Conservation (phyloP, 129 eudicot species). For the Escallonia herrerae region DNA sequence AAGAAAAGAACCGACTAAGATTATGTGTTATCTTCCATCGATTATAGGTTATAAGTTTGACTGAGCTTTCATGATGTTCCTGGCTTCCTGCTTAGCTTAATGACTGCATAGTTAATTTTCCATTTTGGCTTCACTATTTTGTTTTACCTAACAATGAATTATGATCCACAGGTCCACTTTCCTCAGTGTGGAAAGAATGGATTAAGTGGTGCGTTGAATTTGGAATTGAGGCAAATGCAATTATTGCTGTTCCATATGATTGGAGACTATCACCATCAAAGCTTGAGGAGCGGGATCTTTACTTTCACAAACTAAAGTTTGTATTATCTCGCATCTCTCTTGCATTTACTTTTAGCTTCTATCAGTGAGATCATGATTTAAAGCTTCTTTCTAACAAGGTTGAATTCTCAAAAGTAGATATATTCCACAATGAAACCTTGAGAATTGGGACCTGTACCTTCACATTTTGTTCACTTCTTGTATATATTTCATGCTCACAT, state of each 20-base stretch:
- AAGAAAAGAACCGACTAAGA: too few species aligned
- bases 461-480: not conserved
- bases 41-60: too few species aligned
- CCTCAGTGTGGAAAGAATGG: conserved; percentile 99
- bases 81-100: not conserved
- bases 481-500: not conserved
- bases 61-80: too few species aligned
- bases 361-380: not conserved
- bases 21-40: too few species aligned
- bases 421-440: not conserved
- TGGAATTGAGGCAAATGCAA: conserved; percentile 94
- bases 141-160: conserved; percentile 3
- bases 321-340: conserved; percentile 17
- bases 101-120: conserved; percentile 9
- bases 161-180: conserved; percentile 72
- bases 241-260: conserved; percentile 92
- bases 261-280: conserved; percentile 93
- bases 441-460: not conserved
- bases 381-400: too few species aligned
- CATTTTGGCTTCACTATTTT: not conserved
- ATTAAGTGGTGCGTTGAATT: conserved; percentile 96
- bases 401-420: too few species aligned
- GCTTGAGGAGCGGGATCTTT: conserved; percentile 97
- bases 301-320: conserved; percentile 92
- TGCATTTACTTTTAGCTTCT: conserved; percentile 1